phyloP scores from a whole-genome alignment of 225 moss, liverwort and hornwort species.

The Neckera pumila region DNA sequence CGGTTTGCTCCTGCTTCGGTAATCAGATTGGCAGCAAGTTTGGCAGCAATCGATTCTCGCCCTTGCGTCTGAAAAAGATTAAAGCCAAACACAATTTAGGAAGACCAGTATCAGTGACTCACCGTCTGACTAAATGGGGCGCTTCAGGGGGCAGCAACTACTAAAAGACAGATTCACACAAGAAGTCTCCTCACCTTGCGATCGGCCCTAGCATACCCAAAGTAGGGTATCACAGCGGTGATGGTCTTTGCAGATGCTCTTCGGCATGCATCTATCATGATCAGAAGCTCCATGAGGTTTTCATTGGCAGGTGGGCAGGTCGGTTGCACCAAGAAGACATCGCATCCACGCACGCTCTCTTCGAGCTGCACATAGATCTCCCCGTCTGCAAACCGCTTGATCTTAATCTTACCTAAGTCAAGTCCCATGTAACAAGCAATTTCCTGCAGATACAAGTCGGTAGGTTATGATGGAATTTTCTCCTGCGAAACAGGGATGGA shows the following conservation, averaged over 20 bases:
- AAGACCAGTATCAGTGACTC: neutral
- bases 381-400: conserved; percentile 94
- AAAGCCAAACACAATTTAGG: neutral
- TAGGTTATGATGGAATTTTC: neutral
- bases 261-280: conserved; percentile 93
- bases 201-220: conserved; percentile 91
- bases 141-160: neutral
- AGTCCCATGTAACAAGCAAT: conserved; percentile 62
- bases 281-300: conserved; percentile 84
- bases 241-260: conserved; percentile 91
- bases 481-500: neutral
- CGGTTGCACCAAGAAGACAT: conserved; percentile 85
- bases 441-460: neutral
- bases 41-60: conserved; percentile 92
- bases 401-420: conserved; percentile 56
- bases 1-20: conserved; percentile 95
- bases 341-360: conserved; percentile 92
- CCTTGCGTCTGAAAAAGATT: conserved; percentile 59
- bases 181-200: conserved; percentile 55
- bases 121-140: neutral
- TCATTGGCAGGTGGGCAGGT: conserved; percentile 95
- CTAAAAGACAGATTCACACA: neutral
- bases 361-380: conserved; percentile 94
- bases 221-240: conserved; percentile 89
- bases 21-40: conserved; percentile 86